These are phyloP conservation scores for Calocybe indica DNA, from an alignment of 768 basidiomycete species.

Conservation along the genomic window DNA sequence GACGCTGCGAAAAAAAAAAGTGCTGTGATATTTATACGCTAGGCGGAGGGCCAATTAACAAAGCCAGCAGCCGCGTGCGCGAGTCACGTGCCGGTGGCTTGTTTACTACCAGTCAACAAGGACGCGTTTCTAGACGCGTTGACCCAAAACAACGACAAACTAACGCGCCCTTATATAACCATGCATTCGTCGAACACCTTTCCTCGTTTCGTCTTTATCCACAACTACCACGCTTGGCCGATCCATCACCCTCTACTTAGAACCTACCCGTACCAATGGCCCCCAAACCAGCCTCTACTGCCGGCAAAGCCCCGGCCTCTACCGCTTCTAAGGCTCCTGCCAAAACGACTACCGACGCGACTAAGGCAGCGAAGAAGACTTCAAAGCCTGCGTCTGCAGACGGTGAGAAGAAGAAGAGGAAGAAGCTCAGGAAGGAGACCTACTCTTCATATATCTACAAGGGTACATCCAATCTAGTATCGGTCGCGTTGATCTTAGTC, in stretches of 20 bases:
- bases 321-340: conserved; percentile 71
- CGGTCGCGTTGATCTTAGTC: background rate
- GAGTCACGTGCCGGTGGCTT: conserved; percentile 1
- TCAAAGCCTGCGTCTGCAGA: conserved; percentile 51
- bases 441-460: conserved; percentile 96
- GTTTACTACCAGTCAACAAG: conserved; percentile 23
- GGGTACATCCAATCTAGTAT: conserved; percentile 36
- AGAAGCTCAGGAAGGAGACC: conserved; percentile 86
- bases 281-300: conserved; percentile 77
- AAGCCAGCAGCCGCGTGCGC: conserved; percentile 9
- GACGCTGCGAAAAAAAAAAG: background rate
- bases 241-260: conserved; percentile 6
- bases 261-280: conserved; percentile 46
- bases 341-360: conserved; percentile 47
- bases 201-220: conserved; percentile 21
- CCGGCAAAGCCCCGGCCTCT: conserved; percentile 71
- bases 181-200: conserved; percentile 8
- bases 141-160: conserved; percentile 37
- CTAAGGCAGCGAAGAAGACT: conserved; percentile 79
- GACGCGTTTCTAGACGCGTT: conserved; percentile 20
- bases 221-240: conserved; percentile 21
- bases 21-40: background rate
- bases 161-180: conserved; percentile 39
- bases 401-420: conserved; percentile 84
- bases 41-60: conserved; percentile 11